Evolutionary conservation across 129 eudicot genomes (phyloP), one percentile per base, ranked within the genome.

Genomic region (Flaveria ramosissima): DNA sequence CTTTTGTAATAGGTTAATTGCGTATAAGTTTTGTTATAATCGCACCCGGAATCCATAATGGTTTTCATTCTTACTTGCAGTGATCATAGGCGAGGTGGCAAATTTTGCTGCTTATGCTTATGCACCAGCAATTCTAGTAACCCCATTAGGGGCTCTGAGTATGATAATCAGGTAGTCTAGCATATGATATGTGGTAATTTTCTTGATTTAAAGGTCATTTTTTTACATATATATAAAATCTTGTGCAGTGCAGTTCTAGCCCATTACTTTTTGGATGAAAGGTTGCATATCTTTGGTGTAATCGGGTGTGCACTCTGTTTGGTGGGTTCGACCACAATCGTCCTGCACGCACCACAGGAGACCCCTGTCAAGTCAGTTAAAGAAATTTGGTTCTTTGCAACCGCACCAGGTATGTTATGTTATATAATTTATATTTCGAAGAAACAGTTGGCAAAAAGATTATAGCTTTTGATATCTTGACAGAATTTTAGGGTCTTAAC

Each of bases 61-160:
- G 20, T 48, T 32, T 23, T 26, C 42, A 15, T 52, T 47, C 51
- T 77, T 53, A 60, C 57, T 74, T 52, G 60, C 78, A 94, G 99
- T 94, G 99, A 77, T 91, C 68, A 77, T 83, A 68, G 97, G 97
- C 36, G 99, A 94, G 81, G 80, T 80, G 68, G 93, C 96, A 30
- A 94, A 94, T 72, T 94, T 94, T 53, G 94, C 89, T 52, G 98
- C 98, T 13, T 94, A 94, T 76, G 98, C 97, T 55, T 91, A 77
- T 82, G 97, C 99, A 60, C 99, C 99, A 43, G 97, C 99, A 47
- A 86, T 94, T 76, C 96, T 94, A 11, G 97, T 91, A 12, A 94
- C 99, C 75, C 97, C 97, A 7, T 73, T 94, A 79, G 97, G 97
- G 74, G 99, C 99, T 68, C 63, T 94, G 71, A 94, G 99, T 83